Evolutionary conservation across 192 early-diverging fungal species (phyloP), one percentile per base, ranked within the genome.

Genomic region (Spizellomyces punctatus): DNA sequence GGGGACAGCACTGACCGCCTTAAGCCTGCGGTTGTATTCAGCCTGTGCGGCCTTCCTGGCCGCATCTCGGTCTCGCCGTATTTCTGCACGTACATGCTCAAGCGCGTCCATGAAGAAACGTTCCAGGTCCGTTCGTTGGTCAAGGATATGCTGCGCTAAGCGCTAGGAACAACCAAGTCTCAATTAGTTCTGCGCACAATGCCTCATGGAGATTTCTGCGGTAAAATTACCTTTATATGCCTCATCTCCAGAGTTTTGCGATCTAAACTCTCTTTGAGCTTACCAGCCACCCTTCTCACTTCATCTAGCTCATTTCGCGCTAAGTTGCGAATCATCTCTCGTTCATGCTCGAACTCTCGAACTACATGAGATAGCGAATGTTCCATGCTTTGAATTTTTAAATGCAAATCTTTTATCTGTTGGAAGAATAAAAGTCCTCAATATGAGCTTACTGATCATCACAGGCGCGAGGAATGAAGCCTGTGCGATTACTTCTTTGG

Each of bases 81-180:
- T 76, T 64, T 86, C 77, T 36, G 54, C 54, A 10, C 79, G 75
- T 8, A 89, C 84, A 48, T 72, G 68, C 46, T 88, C 87, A 16
- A 89, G 67, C 21, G 87, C 69, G 50, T 89, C 87, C 84, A 89
- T 80, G 69, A 89, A 89, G 74, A 89, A 89, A 46, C 64, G 61
- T 65, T 89, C 86, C 46, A 89, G 58, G 54, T 88, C 87, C 6
- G 86, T 83, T 43, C 87, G 74, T 75, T 89, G 87, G 59, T 89
- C 82, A 6, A 87, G 70, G 52, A 89, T 77, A 58, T 89, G 86
- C 67, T 88, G 86, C 6, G 87, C 87, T 10, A 89, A 71, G 49
- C 87, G 63, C 86, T 88, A 36, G 27, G 27, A 3, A 3, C 27
- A 36, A 47, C 27, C 8, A 57, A 7, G 27, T 68, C 4, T 66